These are phyloP conservation scores for Colletotrichum falcatum DNA, from an alignment of 2,329 filamentous ascomycete genomes.

Conservation along the genomic window DNA sequence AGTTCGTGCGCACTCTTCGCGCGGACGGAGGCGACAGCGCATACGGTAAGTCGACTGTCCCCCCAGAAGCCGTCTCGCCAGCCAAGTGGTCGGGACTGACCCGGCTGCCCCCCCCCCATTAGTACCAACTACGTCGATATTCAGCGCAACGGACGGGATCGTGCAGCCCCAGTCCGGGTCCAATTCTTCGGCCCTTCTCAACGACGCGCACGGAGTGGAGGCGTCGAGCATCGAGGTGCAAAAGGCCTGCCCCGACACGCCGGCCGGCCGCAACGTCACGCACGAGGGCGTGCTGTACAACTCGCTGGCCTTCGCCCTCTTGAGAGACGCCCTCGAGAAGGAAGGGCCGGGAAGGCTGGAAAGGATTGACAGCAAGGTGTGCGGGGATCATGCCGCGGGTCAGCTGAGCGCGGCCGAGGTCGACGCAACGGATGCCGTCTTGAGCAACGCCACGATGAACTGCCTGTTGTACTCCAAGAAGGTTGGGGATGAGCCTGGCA, in stretches of 20 bases:
- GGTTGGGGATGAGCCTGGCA: conserved; percentile 18
- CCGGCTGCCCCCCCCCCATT: rapidly evolving
- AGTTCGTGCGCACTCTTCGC: conserved; percentile 57
- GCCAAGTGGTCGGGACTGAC: background rate
- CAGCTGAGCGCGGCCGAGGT: conserved; percentile 12
- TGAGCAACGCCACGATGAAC: conserved; percentile 9
- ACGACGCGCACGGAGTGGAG: conserved; percentile 55
- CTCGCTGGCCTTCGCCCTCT: conserved; percentile 54
- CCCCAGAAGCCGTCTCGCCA: background rate
- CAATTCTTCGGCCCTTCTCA: conserved; percentile 58
- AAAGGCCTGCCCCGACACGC: conserved; percentile 52
- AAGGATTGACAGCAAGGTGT: conserved; percentile 21
- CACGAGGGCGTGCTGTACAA: conserved; percentile 60
- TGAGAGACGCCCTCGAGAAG: conserved; percentile 47
- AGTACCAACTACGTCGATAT: conserved; percentile 66
- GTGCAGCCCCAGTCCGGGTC: conserved; percentile 62
- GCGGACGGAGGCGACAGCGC: conserved; percentile 60
- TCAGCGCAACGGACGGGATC: conserved; percentile 62
- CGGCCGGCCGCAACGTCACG: conserved; percentile 58
- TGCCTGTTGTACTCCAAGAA: conserved; percentile 15
- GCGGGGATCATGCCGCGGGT: conserved; percentile 16
- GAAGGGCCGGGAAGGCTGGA: conserved; percentile 24
- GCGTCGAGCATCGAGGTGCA: conserved; percentile 65
- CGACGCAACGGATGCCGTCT: conserved; percentile 8
- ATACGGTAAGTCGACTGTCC: conserved; percentile 48